Evolutionary conservation across 352 stramenopile genomes (phyloP), one percentile per base, ranked within the genome.

Genomic region (Thalassiosira gravida): DNA sequence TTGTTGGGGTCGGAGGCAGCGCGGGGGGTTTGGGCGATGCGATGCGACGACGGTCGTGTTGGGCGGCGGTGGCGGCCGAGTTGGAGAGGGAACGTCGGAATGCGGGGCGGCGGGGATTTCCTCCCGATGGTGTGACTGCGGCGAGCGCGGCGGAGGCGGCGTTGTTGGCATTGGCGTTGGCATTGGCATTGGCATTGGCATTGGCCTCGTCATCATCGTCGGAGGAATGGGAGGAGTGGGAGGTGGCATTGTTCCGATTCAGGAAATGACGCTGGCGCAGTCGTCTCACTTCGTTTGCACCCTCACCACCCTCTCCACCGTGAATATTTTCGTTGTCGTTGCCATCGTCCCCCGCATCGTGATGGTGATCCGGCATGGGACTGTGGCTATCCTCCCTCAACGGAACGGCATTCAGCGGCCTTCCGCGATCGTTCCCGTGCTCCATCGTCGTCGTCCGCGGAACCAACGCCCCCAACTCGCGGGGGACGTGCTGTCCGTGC

Each of bases 391-490:
- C 44, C 8, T 24, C 44, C 14, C 44, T 8, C 18, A 53, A n/a
- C 8, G 44, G 44, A n/a, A 53, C 20, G 44, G 18, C 44, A 7
- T n/a, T 3, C 18, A n/a, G 5, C 3, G 18, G 44, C 18, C 13
- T n/a, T 6, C 44, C 5, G 13, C 18, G n/a, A 24, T 53, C 20
- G 44, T 6, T 53, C 8, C 20, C 20, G 44, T 6, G 14, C 5
- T 24, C 5, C 18, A 6, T 53, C 18, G 18, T 6, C 13, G 35
- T 42, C 35, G 13, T 42, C 13, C 6, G 35, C 13, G 35, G 35
- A 42, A 63, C 53, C 53, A 63, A 16, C 20, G 3, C 27, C 53
- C 22, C n/a, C 53, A 63, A 32, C 27, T 32, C 53, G 3, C 32
- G 8, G 3, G 53, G 53, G 3, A 63, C 53, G 9, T 63, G 8